These are phyloP conservation scores for Colletotrichum magnum DNA, from an alignment of 2,329 filamentous ascomycete genomes.

Conservation along the genomic window DNA sequence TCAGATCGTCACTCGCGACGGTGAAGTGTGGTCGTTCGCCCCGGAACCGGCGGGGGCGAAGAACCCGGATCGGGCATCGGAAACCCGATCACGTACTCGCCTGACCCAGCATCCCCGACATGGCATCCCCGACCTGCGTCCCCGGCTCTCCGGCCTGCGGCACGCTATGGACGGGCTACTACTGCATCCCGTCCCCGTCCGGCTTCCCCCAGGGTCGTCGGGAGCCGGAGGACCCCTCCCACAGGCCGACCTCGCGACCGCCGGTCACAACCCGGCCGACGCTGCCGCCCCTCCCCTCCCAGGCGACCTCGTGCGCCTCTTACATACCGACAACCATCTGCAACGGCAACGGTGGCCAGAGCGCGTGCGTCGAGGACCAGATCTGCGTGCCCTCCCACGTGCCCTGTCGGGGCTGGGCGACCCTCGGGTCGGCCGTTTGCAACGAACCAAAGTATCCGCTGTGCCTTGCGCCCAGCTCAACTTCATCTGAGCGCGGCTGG, in stretches of 20 bases:
- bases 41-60: neutral
- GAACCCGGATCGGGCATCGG: neutral
- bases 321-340: neutral
- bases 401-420: constrained; percentile 16
- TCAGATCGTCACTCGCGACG: neutral
- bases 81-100: constrained; percentile 6
- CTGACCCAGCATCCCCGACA: constrained; percentile 3
- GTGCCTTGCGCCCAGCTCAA: neutral
- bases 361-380: constrained; percentile 8
- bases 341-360: neutral
- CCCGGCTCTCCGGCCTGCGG: constrained; percentile 41
- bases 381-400: constrained; percentile 11
- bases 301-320: too few relatives aligned
- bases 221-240: constrained; percentile 43
- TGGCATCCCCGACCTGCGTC: constrained; percentile 1
- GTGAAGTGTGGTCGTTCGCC: neutral
- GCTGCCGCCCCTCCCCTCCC: too few relatives aligned
- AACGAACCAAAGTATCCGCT: neutral
- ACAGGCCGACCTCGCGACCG: constrained; percentile 1
- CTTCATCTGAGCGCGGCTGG: neutral
- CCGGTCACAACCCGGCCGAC: neutral
- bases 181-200: constrained; percentile 40
- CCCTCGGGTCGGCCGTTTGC: constrained; percentile 9
- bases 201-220: constrained; percentile 38
- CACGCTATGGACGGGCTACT: constrained; percentile 43